These are phyloP conservation scores for Diversispora eburnea DNA, from an alignment of 192 early-diverging fungal species.

Conservation along the genomic window DNA sequence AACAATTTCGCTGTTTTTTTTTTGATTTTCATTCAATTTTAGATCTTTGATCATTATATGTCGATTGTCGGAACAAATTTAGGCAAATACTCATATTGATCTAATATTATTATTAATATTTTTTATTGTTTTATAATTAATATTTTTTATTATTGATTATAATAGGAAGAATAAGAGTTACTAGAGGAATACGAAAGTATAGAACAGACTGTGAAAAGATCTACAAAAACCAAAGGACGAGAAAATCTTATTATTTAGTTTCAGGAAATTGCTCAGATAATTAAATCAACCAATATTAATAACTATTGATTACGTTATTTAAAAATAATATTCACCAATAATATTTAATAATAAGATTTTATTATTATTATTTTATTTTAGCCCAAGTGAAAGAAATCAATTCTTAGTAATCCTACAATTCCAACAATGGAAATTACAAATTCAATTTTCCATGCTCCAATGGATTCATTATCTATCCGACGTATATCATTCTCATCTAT, in stretches of 20 bases:
- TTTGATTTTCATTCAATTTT: background rate
- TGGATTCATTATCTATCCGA: background rate
- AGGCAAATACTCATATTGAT: slow-evolving; percentile 29
- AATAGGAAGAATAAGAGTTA: slow-evolving; percentile 74
- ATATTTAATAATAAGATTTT: background rate
- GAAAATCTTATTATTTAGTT: slow-evolving; percentile 64
- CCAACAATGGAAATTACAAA: slow-evolving; percentile 6
- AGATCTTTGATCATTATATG: slow-evolving; percentile 66
- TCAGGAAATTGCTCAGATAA: slow-evolving; percentile 43
- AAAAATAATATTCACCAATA: no score
- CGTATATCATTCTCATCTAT: slow-evolving; percentile 23
- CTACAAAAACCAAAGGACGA: slow-evolving; percentile 74
- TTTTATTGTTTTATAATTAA: no score
- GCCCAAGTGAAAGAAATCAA: slow-evolving; percentile 20
- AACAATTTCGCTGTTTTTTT: no score
- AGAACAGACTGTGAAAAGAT: slow-evolving; percentile 72
- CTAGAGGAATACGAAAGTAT: slow-evolving; percentile 75
- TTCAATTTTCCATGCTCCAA: background rate
- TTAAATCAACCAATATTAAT: background rate
- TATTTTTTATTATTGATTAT: no score
- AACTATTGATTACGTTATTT: no score
- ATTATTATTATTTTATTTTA: background rate
- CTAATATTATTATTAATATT: no score
- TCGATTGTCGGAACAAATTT: slow-evolving; percentile 74
- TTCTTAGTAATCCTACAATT: background rate